Base-by-base conservation (phyloP, 2,329 filamentous ascomycete genomes). In the Sporothrix pallida region DNA sequence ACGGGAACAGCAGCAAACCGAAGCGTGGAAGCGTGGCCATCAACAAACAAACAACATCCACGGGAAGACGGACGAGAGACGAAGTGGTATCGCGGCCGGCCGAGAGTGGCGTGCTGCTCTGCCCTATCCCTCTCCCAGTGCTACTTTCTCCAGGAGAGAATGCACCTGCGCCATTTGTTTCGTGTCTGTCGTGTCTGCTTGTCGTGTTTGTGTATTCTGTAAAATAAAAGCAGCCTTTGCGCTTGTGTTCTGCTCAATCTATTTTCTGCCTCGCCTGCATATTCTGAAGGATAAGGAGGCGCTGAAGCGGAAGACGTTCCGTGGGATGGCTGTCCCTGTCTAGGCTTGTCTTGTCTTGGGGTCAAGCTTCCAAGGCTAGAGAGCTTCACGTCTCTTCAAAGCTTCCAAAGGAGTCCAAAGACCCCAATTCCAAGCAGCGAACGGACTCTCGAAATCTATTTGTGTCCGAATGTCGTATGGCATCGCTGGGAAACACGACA, bases 101-200 rank as follows among this genome's bases (percentile, higher is more conserved):
- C 62, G 62, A n/a, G 60, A 46, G 62, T 48, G 62, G 62, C 62
- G 62, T 48, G 42, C 20, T 65, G 62, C 46, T 48, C 48, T 37
- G 31, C 31, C 31, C 31, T 37, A 37, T 8, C 42, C 13, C 26
- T 67, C 26, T 12, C 42, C 42, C 42, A 44, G 62, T 67, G 12
- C 12, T 5, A 48, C 62, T 26, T 48, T 42, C 17, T 23, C 20
- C 20, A 52, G 23, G 7, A 26, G 7, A 26, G 20, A n/a, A 7
- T 12, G 67, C 13, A 26, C 23, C 23, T 70, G 67, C 67, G 50
- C 67, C 31, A 70, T 70, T 70, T 70, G 67, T 70, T 44, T 54
- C 50, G 48, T 44, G 46, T 56, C 48, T 56, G 48, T 10, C 56
- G 50, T 44, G 26, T 44, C 17, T 56, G 15, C 37, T 23, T 46